Base-by-base conservation (phyloP, 768 basidiomycete species). In the Rhodotorula babjevae region DNA sequence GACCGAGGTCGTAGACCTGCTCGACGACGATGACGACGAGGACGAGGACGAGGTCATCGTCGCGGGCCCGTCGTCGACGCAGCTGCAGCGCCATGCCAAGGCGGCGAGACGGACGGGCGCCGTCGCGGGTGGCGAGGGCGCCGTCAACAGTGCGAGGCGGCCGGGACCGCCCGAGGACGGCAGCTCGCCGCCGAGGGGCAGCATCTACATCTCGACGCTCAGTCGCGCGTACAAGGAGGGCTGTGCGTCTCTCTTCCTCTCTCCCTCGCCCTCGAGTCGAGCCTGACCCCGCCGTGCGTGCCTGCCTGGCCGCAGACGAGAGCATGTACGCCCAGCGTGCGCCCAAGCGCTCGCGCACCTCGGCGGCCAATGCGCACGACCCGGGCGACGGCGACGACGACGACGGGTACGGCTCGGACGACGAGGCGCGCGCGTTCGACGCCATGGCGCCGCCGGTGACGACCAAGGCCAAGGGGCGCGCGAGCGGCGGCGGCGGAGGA, bases 1-100 rank as follows among this genome's bases (percentile, higher is more conserved):
- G 50, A 78, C 91, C 33, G 90, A 93, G 65, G 73, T 82, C 42
- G 83, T 56, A 64, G 69, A 71, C 33, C 53, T 55, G 12, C 12
- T 55, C n/a, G 69, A 71, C 27, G 69, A 70, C 29, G 70, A 65
- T 31, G 36, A 36, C 5, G 69, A 69, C 40, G 69, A 65, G 44
- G 56, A 66, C 33, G 57, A 63, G 14, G 62, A 71, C 50, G 69
- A 65, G 15, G n/a, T 68, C 19, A 63, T 72, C 58, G 53, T 68
- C 12, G 46, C 58, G 27, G 62, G n/a, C 14, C 49, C 21, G 42
- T 44, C 15, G 50, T 7, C 29, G n/a, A 44, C 23, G 44, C 44
- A 16, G 7, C 31, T 36, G 36, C 36, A 36, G 16, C 44, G 23
- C 15, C n/a, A 12, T 3, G 44, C 10, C 40, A 0, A 56, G 46